Percentiles rank a stretch among this genome's conserved stretches.
These are phyloP conservation scores for Coemansia sp. DNA, from an alignment of 192 early-diverging fungal genomes.

Conservation along the genomic window DNA sequence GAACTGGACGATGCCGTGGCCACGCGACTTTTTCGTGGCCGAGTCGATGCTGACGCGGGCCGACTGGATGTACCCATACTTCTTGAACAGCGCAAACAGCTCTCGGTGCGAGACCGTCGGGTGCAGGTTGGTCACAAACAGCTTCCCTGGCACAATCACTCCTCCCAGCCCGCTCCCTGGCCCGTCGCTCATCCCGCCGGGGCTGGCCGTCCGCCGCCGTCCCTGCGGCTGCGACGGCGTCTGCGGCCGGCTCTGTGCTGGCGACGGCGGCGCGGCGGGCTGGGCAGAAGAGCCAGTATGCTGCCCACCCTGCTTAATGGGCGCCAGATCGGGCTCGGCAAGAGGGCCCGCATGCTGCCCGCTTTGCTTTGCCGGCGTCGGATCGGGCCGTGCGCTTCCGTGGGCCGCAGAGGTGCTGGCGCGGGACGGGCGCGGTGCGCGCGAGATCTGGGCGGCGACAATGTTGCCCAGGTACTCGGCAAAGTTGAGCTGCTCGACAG, in stretches of 20 bases:
- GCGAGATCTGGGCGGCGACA: slow-evolving; percentile 18
- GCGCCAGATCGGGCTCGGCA: neutral
- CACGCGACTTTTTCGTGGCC: slow-evolving; percentile 37
- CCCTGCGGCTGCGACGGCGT: neutral
- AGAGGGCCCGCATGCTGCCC: neutral
- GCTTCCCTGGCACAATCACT: slow-evolving; percentile 45
- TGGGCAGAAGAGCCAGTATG: neutral
- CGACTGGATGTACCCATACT: slow-evolving; percentile 50
- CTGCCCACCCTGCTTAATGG: neutral
- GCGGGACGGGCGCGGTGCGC: slow-evolving; percentile 21
- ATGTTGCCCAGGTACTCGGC: slow-evolving; percentile 37
- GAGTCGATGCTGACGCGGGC: slow-evolving; percentile 49
- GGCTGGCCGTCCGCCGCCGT: slow-evolving; percentile 5
- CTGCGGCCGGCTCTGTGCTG: neutral
- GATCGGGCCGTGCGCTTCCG: neutral
- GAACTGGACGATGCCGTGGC: slow-evolving; percentile 47
- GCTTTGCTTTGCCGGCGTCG: neutral
- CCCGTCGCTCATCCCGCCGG: slow-evolving; percentile 3
- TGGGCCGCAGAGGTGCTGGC: slow-evolving; percentile 4
- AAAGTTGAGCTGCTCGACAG: slow-evolving; percentile 45
- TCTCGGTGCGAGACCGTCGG: slow-evolving; percentile 50
- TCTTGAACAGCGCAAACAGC: slow-evolving; percentile 51
- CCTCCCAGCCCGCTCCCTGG: slow-evolving; percentile 38
- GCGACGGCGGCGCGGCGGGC: slow-evolving; percentile 1
- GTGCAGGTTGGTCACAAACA: slow-evolving; percentile 51